A percentile compares a stretch with the other conserved stretches of the same genome.
phyloP scores from a whole-genome alignment of 228 moss, liverwort and hornwort species.

The Sphagnum fallax region DNA sequence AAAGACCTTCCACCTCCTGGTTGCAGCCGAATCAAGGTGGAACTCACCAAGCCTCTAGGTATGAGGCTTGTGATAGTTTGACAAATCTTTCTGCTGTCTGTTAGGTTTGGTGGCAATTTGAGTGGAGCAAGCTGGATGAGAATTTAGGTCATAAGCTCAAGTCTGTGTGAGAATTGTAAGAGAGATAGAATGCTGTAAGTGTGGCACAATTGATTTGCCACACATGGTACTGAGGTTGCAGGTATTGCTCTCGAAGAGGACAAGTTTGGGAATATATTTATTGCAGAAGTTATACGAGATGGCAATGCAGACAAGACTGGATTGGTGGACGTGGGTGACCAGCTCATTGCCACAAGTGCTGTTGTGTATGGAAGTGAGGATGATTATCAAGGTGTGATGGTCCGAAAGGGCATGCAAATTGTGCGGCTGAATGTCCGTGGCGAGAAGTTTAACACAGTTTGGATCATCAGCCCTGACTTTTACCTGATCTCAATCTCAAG shows the following conservation, averaged over 20 bases:
- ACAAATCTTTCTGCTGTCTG: neutral
- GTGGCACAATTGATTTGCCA: no score
- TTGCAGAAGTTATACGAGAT: constrained; percentile 45
- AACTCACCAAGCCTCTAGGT: constrained; percentile 65
- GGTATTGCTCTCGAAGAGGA: constrained; percentile 72
- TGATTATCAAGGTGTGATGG: constrained; percentile 66
- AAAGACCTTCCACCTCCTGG: constrained; percentile 57
- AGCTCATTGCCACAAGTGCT: constrained; percentile 70
- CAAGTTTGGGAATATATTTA: constrained; percentile 42
- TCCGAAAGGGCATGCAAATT: constrained; percentile 71
- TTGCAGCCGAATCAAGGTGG: constrained; percentile 67
- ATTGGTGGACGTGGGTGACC: constrained; percentile 58
- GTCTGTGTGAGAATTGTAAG: no score
- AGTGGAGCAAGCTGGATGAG: no score
- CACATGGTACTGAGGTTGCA: constrained; percentile 1
- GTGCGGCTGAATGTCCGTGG: constrained; percentile 61
- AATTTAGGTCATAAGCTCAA: no score
- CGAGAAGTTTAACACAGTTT: constrained; percentile 67
- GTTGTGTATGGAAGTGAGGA: constrained; percentile 51
- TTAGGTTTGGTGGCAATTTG: neutral
- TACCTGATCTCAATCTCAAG: neutral
- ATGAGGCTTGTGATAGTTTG: neutral
- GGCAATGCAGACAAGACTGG: constrained; percentile 59
- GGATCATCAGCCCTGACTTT: neutral
- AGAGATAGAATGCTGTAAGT: no score